Percentiles rank a stretch among this genome's conserved stretches.
phyloP scores from a whole-genome alignment of 1,284 basidiomycete genomes.

The Ceraceosorus bombacis region DNA sequence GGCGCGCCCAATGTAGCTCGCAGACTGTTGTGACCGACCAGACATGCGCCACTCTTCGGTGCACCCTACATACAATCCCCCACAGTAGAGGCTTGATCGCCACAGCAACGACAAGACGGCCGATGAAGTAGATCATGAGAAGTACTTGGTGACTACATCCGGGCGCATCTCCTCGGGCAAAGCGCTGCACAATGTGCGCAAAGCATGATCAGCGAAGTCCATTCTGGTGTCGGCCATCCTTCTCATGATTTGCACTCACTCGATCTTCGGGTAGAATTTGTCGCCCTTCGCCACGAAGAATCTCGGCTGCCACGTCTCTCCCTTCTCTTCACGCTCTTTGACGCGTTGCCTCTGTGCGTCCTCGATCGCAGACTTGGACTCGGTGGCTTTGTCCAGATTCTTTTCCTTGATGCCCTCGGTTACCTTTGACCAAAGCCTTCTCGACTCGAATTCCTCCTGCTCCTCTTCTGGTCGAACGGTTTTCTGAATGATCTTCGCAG shows the following conservation, averaged over 20 bases:
- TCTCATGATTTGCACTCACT: slow-evolving; percentile 13
- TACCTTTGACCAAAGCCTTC: slow-evolving; percentile 68
- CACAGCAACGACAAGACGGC: too few relatives aligned
- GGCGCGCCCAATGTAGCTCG: too few relatives aligned
- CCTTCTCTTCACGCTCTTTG: slow-evolving; percentile 67
- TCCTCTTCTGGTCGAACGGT: slow-evolving; percentile 73
- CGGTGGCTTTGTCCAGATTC: slow-evolving; percentile 89
- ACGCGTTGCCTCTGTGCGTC: slow-evolving; percentile 80
- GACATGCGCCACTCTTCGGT: too few relatives aligned
- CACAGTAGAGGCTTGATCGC: too few relatives aligned
- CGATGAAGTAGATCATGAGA: not conserved
- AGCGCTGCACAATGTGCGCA: not conserved
- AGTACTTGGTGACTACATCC: slow-evolving; percentile 11
- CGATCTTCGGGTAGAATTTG: slow-evolving; percentile 38
- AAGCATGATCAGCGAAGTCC: not conserved
- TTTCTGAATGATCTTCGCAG: slow-evolving; percentile 68
- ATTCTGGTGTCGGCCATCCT: slow-evolving; percentile 2
- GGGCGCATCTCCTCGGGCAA: slow-evolving; percentile 11
- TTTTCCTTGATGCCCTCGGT: slow-evolving; percentile 77
- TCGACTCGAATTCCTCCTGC: slow-evolving; percentile 84
- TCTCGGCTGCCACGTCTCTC: slow-evolving; percentile 61
- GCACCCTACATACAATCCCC: too few relatives aligned
- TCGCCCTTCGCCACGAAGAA: slow-evolving; percentile 68
- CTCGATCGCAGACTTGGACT: slow-evolving; percentile 82
- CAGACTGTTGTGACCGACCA: too few relatives aligned